phyloP scores from a whole-genome alignment of 2,329 filamentous ascomycete species.

The Lasiodiplodia sp. region DNA sequence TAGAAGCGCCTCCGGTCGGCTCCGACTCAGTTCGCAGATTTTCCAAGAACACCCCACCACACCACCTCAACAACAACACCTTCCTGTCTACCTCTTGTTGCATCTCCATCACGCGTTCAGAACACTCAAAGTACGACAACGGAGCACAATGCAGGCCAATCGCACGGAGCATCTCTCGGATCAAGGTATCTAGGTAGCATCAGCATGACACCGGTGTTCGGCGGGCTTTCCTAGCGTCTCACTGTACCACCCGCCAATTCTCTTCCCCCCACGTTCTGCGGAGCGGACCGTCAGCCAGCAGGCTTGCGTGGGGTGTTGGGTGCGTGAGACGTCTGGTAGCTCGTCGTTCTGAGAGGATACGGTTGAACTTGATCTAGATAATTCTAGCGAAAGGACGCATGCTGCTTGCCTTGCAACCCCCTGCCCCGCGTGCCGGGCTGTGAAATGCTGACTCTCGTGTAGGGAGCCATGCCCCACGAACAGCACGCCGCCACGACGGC shows the following conservation, averaged over 20 bases:
- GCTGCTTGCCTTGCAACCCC: slow-evolving; percentile 43
- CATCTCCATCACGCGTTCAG: background rate
- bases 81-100: background rate
- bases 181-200: slow-evolving; percentile 31
- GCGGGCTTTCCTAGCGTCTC: slow-evolving; percentile 6
- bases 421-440: slow-evolving; percentile 33
- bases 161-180: slow-evolving; percentile 24
- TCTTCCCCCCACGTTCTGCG: slow-evolving; percentile 1
- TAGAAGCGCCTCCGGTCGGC: slow-evolving; percentile 11
- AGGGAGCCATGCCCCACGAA: slow-evolving; percentile 40
- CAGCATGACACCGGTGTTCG: slow-evolving; percentile 31
- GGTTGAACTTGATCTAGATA: slow-evolving; percentile 64
- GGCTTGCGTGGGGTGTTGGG: slow-evolving; percentile 4
- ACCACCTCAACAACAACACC: background rate
- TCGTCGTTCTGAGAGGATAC: slow-evolving; percentile 59
- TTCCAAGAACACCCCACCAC: slow-evolving; percentile 1
- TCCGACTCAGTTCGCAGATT: slow-evolving; percentile 17
- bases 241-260: background rate
- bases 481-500: slow-evolving; percentile 15
- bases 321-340: slow-evolving; percentile 3
- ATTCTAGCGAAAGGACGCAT: slow-evolving; percentile 63
- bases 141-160: slow-evolving; percentile 27
- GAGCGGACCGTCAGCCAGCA: background rate
- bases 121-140: slow-evolving; percentile 25
- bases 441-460: slow-evolving; percentile 12